Evolutionary conservation across 2,329 filamentous ascomycete genomes (phyloP).

Genomic region (Colletotrichum graminicola): DNA sequence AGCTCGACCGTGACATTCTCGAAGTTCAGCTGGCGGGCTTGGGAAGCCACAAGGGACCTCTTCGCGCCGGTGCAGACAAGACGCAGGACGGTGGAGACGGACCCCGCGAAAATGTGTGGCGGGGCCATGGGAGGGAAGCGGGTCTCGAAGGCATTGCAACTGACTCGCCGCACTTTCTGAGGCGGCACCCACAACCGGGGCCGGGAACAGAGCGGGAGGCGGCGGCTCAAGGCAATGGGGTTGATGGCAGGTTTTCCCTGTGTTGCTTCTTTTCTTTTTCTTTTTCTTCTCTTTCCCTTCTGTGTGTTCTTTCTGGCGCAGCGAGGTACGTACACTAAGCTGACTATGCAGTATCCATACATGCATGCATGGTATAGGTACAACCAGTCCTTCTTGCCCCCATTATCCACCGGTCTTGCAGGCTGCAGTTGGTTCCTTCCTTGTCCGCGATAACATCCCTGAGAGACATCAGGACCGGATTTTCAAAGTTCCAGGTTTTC

Average conservation of each 20-base stretch:
- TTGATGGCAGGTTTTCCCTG: not conserved
- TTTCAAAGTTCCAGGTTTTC: conserved; percentile 31
- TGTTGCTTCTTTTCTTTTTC: not conserved
- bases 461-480: conserved; percentile 34
- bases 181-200: conserved; percentile 29
- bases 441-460: conserved; percentile 14
- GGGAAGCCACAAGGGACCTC: conserved; percentile 6
- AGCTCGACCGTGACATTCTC: not conserved
- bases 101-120: conserved; percentile 41
- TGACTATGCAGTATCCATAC: too few relatives aligned
- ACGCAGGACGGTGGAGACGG: conserved; percentile 33
- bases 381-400: too few relatives aligned
- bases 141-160: conserved; percentile 38
- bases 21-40: conserved; percentile 2
- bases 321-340: too few relatives aligned
- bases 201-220: conserved; percentile 6
- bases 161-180: conserved; percentile 30
- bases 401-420: too few relatives aligned
- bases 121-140: conserved; percentile 34
- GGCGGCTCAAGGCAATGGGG: conserved; percentile 29
- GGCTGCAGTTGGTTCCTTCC: too few relatives aligned
- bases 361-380: too few relatives aligned
- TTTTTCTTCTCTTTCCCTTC: not conserved
- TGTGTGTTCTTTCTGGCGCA: too few relatives aligned
- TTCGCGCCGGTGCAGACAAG: conserved; percentile 2